phyloP scores from a whole-genome alignment of 2,329 filamentous ascomycete species.

The Aspergillus neoniger region DNA sequence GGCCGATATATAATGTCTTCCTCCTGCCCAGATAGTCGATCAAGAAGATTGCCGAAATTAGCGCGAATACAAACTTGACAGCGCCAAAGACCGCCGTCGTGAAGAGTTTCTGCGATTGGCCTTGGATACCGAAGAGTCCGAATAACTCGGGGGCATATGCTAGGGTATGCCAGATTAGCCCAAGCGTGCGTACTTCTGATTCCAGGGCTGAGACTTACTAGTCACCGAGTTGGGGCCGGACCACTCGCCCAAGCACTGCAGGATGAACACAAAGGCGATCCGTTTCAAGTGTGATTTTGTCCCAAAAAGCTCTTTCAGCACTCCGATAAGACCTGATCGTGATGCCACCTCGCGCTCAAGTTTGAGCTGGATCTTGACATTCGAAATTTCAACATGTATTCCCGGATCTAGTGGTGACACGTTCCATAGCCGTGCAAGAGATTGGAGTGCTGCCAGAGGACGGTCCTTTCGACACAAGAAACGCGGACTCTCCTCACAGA shows the following conservation, averaged over 20 bases:
- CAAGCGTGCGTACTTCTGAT: not conserved
- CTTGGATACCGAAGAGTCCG: conserved; percentile 62
- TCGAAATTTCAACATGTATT: conserved; percentile 15
- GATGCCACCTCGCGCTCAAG: not conserved
- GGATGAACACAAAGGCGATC: conserved; percentile 39
- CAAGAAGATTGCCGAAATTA: conserved; percentile 49
- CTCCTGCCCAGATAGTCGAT: conserved; percentile 48
- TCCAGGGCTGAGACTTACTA: conserved; percentile 38
- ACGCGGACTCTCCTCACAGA: conserved; percentile 66
- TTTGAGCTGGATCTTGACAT: conserved; percentile 11
- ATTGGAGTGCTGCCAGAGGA: conserved; percentile 42
- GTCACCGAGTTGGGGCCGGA: conserved; percentile 71
- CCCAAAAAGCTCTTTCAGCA: not conserved
- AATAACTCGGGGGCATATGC: conserved; percentile 71
- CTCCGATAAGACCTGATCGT: not conserved
- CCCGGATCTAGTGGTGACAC: conserved; percentile 22
- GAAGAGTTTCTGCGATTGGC: conserved; percentile 31
- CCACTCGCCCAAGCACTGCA: conserved; percentile 72
- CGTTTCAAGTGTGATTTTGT: not conserved
- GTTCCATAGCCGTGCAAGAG: conserved; percentile 55
- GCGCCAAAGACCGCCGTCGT: conserved; percentile 46
- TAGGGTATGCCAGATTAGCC: not conserved
- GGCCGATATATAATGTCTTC: conserved; percentile 40
- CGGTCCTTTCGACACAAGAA: conserved; percentile 66
- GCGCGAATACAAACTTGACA: conserved; percentile 45